A percentile compares a stretch with the other conserved stretches of the same genome.
These are phyloP conservation scores for Hordeum marinum DNA, from an alignment of 176 grass and related monocot species.

Conservation along the genomic window DNA sequence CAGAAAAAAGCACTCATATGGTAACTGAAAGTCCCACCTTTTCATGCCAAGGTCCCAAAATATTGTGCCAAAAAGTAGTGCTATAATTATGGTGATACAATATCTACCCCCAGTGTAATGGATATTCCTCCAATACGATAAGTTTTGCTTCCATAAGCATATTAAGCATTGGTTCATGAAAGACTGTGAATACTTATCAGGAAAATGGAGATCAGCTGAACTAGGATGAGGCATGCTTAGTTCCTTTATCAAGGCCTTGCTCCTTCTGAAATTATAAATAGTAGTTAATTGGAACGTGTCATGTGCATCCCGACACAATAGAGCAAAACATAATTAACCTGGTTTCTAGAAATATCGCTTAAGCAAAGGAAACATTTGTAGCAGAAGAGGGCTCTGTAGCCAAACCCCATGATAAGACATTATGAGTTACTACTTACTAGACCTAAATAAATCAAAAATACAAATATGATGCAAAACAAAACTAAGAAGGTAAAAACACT, in stretches of 20 bases:
- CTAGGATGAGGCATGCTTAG: slow-evolving; percentile 26
- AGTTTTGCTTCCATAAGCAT: slow-evolving; percentile 56
- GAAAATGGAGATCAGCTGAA: slow-evolving; percentile 35
- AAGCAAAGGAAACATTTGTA: background rate
- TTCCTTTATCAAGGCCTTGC: slow-evolving; percentile 42
- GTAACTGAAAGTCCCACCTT: slow-evolving; percentile 26
- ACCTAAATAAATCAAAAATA: background rate
- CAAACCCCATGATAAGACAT: background rate
- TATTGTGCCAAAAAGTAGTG: slow-evolving; percentile 44
- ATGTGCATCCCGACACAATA: background rate
- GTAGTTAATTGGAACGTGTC: background rate
- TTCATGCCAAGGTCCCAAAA: slow-evolving; percentile 49
- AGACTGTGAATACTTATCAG: slow-evolving; percentile 19
- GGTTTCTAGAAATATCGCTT: background rate
- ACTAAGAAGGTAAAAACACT: background rate
- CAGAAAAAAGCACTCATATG: background rate
- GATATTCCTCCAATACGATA: slow-evolving; percentile 59
- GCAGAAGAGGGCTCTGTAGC: background rate
- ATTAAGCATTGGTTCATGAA: slow-evolving; percentile 39
- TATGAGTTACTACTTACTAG: background rate
- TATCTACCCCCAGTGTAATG: slow-evolving; percentile 46
- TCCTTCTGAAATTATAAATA: slow-evolving; percentile 35
- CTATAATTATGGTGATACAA: slow-evolving; percentile 34
- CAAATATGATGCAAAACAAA: background rate
- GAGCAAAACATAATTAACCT: background rate